Evolutionary conservation across 2,329 filamentous ascomycete species (phyloP), one percentile per base, ranked within the genome.

Genomic region (Fulvia fulva): DNA sequence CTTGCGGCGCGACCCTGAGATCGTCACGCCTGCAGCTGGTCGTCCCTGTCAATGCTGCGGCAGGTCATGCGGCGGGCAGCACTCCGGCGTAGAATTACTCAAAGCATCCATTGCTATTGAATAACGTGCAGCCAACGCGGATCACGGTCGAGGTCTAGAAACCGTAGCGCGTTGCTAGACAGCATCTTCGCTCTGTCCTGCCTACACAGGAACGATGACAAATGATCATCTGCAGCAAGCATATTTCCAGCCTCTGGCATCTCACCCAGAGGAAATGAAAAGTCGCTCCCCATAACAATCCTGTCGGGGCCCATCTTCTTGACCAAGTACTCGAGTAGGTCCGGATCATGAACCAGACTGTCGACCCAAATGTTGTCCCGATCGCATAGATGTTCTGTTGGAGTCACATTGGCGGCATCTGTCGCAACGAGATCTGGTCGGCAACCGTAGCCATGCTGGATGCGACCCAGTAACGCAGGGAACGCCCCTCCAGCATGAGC

Each of bases 201-300:
- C 26, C 28, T 14, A n/a, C 9, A 56, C 50, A 60, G 32, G 41
- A 57, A 60, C n/a, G 21, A 8, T 9, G 32, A 53, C 19, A 60
- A 45, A 12, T 32, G 30, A 23, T 47, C n/a, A 45, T 60, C 57
- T 22, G 32, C 51, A 26, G 41, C 21, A 43, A 60, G 26, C 57
- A 60, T 60, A 21, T 30, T 60, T 5, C 57, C 57, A 1, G 54
- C 41, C 25, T 53, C 47, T 7, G 57, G 57, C 11, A 56, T 46
- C 44, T 60, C 57, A 4, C 57, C 57, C 23, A 60, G 28, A 1
- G 57, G 53, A 26, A 60, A 60, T 9, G 57, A 53, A 54, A 56
- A 60, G 49, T 60, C 57, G 32, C 57, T 60, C 4, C 57, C 57
- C 57, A 60, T 53, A 6, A 60, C 53, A 46, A 60, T 54, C 43